Conservation (phyloP, 75 land plant genomes). For the Larix kaempferi region DNA sequence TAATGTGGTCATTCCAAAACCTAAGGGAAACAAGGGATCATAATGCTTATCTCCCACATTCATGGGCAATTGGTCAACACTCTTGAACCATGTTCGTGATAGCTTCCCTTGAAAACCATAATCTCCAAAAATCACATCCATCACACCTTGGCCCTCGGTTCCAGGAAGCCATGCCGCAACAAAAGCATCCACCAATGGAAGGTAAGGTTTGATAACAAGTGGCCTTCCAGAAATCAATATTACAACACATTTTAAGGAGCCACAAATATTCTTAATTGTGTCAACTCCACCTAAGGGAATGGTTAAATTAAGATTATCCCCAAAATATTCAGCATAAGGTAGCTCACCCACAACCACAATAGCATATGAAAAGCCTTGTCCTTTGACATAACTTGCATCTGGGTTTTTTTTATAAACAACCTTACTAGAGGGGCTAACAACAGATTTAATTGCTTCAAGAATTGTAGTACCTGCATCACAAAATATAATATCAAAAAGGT, state of each 20-base stretch:
- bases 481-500: not conserved
- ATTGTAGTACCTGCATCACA: slow-evolving; percentile 45
- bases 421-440: slow-evolving; percentile 33
- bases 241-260: slow-evolving; percentile 49
- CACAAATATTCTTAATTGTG: slow-evolving; percentile 55
- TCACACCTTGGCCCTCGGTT: slow-evolving; percentile 68
- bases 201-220: slow-evolving; percentile 59
- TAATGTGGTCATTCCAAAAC: slow-evolving; percentile 46
- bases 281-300: slow-evolving; percentile 30
- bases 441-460: slow-evolving; percentile 33
- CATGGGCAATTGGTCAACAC: slow-evolving; percentile 70
- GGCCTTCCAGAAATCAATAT: slow-evolving; percentile 71
- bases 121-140: slow-evolving; percentile 72
- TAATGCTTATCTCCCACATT: slow-evolving; percentile 64
- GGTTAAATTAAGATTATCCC: slow-evolving; percentile 52
- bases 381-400: slow-evolving; percentile 23
- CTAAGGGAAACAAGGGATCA: slow-evolving; percentile 66
- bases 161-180: slow-evolving; percentile 94
- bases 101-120: slow-evolving; percentile 67
- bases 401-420: slow-evolving; percentile 42
- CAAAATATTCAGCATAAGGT: slow-evolving; percentile 45
- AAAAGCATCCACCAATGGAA: slow-evolving; percentile 52
- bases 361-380: slow-evolving; percentile 35
- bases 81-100: slow-evolving; percentile 64
- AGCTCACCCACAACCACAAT: slow-evolving; percentile 53